Evolutionary conservation across 306 rosid species (phyloP).

Genomic region (Pueraria montana): DNA sequence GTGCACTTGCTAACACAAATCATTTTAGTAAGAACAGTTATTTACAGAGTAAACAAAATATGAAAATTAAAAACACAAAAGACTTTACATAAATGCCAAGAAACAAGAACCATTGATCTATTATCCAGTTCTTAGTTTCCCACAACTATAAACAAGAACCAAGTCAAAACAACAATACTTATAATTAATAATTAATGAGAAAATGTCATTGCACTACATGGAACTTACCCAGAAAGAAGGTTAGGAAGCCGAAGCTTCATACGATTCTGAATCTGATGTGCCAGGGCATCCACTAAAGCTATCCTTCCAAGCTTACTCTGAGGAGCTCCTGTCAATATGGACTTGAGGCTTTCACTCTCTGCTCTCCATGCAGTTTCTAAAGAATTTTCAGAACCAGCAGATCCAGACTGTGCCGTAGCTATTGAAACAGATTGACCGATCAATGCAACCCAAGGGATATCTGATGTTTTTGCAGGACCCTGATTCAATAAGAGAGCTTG

Average conservation of each 20-base stretch:
- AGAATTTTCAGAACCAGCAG: conserved; percentile 87
- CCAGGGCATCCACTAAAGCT: conserved; percentile 92
- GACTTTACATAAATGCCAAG: conserved; percentile 7
- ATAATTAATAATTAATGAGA: conserved; percentile 1
- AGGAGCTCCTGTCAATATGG: conserved; percentile 93
- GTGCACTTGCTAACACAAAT: background rate
- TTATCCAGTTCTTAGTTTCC: conserved; percentile 30
- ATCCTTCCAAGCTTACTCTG: conserved; percentile 94
- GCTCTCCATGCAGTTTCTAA: conserved; percentile 99
- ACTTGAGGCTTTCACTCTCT: conserved; percentile 95
- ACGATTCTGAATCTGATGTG: conserved; percentile 89
- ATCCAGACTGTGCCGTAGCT: conserved; percentile 95
- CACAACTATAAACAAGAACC: conserved; percentile 25
- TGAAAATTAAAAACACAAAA: conserved; percentile 31
- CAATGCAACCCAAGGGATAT: conserved; percentile 95
- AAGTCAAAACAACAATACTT: conserved; percentile 18
- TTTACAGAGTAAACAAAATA: conserved; percentile 29
- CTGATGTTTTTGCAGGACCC: conserved; percentile 89
- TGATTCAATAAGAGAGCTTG: conserved; percentile 91
- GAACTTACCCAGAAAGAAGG: conserved; percentile 87
- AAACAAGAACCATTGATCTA: conserved; percentile 18
- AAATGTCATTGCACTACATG: conserved; percentile 27
- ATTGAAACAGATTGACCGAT: conserved; percentile 96
- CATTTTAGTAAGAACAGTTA: conserved; percentile 15
- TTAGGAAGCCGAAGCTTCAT: conserved; percentile 95